Evolutionary conservation across 352 stramenopile genomes (phyloP), one percentile per base, ranked within the genome.

Genomic region (Globisporangium cylindrosporum): DNA sequence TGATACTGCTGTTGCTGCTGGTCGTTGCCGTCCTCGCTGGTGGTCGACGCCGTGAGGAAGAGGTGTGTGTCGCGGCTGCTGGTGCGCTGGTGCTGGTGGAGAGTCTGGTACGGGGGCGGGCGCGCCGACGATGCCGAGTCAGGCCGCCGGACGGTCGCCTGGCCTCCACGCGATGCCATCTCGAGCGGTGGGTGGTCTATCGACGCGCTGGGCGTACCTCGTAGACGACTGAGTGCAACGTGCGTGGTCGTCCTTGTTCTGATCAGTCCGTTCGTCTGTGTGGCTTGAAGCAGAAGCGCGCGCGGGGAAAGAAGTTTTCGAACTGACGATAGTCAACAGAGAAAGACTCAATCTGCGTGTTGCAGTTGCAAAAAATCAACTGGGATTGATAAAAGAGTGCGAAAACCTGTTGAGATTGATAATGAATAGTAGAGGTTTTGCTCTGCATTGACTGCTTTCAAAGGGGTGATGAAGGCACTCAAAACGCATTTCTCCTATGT

Each of bases 111-210:
- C 62, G 36, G 29, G 15, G 60, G 36, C 14, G 22, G 38, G 2
- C 29, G 36, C 5, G 54, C 54, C 24, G 55, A 46, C 27, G 32
- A 32, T 15, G 32, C 56, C 10, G 56, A 62, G 29, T 68, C 63
- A 8, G 64, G 64, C 3, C 56, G 64, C 1, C 64, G 64, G 5
- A 70, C 64, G 36, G 32, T 70, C 57, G 63, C 63, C 57, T 68
- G 63, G 3, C 53, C 62, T 20, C 22, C 48, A 36, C 62, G 46
- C 7, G 46, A 54, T 32, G 64, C 46, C 64, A 70, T 70, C 43
- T n/a, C 22, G 15, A 9, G 8, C 43, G 41, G 24, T 15, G 22
- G 22, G 46, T 54, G 48, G 14, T 36, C 54, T 59, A 27, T 59
- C 54, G 12, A 43, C 12, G 36, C 36, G 10, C 36, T 43, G 36